Base-by-base conservation (phyloP, 495 filamentous ascomycete genomes). In the Sporormia fimetaria region DNA sequence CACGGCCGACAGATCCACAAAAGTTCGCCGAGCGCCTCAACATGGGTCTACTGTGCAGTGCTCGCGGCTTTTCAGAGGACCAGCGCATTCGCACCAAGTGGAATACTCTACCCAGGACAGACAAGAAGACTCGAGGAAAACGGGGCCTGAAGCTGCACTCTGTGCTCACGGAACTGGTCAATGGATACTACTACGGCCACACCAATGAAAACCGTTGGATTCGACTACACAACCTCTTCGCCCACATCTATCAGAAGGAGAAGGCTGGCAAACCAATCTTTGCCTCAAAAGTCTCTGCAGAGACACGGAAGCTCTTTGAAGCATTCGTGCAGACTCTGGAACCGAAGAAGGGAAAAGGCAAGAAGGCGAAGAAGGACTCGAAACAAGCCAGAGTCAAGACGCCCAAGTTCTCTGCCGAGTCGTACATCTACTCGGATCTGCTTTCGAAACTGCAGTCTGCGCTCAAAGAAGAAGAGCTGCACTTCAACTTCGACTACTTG, bases 401-500 rank as follows among this genome's bases (percentile, higher is more conserved):
- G 4, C 27, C 42, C 6, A 24, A 46, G 17, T 39, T 46, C 25
- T 17, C 8, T 4, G 5, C 17, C 1, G 3, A 6, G 3, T 15
- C 28, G 8, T 1, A 2, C 5, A 15, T 6, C 9, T 31, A 40
- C 1, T 28, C 10, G 2, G 11, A 7, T 2, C 16, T 22, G 7
- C 37, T 47, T 15, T 21, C 14, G 3, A 22, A 9, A 6, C 17
- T 36, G 18, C 24, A 33, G 23, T 11, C 16, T 11, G 15, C 20
- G 9, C 44, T 47, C 23, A 18, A 20, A 4, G 23, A 20, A 7
- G 8, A 40, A 3, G 37, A 47, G 18, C 36, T 47, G 6, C 44
- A 41, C 28, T 26, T 16, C 8, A 5, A 36, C 9, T 47, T 47
- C 44, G 37, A 47, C 37, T 47, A 47, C 37, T 30, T 47, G 2